Conservation (phyloP, 2,329 filamentous ascomycete genomes). For the Teratosphaeria pseudoeucalypti region DNA sequence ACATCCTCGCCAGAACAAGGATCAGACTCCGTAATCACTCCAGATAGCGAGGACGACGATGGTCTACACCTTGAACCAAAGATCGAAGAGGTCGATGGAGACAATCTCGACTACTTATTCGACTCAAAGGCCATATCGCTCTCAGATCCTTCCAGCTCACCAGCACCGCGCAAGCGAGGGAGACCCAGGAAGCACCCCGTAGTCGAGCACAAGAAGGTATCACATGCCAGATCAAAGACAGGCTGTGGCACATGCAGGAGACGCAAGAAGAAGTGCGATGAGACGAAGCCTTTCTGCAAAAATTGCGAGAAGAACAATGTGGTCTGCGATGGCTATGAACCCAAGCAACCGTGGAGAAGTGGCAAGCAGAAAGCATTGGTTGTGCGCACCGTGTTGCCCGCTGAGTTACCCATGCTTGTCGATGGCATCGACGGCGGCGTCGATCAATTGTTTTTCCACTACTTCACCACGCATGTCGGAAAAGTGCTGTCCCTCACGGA, state of each 20-base stretch:
- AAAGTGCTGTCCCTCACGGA: slow-evolving; percentile 72
- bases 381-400: slow-evolving; percentile 24
- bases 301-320: slow-evolving; percentile 93
- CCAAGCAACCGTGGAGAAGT: slow-evolving; percentile 78
- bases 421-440: slow-evolving; percentile 70
- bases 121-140: slow-evolving; percentile 18
- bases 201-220: slow-evolving; percentile 52
- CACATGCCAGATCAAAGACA: slow-evolving; percentile 58
- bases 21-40: slow-evolving; percentile 12
- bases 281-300: slow-evolving; percentile 45
- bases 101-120: slow-evolving; percentile 24
- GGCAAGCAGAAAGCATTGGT: slow-evolving; percentile 55
- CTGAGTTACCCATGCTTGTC: slow-evolving; percentile 52
- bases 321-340: slow-evolving; percentile 80
- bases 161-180: slow-evolving; percentile 47
- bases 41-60: slow-evolving; percentile 14
- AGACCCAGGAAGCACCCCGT: slow-evolving; percentile 73
- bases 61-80: slow-evolving; percentile 36
- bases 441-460: slow-evolving; percentile 70
- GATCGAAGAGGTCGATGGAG: slow-evolving; percentile 44
- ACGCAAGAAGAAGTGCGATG: slow-evolving; percentile 52
- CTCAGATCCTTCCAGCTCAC: slow-evolving; percentile 22
- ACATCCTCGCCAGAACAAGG: slow-evolving; percentile 11
- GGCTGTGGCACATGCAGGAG: slow-evolving; percentile 50
- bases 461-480: slow-evolving; percentile 72